Evolutionary conservation across 441 rosid species (phyloP), one percentile per base, ranked within the genome.

Genomic region (Brassica balearica): DNA sequence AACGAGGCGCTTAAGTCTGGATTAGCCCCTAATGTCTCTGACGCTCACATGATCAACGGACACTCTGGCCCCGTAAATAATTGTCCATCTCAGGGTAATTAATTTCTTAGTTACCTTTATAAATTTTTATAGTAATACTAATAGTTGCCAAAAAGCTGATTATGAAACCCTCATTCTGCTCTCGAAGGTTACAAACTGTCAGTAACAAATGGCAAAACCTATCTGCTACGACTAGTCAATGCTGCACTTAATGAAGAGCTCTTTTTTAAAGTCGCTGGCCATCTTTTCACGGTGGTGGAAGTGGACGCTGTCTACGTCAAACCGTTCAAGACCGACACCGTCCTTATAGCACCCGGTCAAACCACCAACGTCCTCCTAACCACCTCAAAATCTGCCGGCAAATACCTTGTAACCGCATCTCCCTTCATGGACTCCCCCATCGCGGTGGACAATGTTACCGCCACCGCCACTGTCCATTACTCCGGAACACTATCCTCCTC

Each of bases 221-320:
- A 92, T 82, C 23, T 96, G 80, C 84, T 96, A 7, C 89, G 99
- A 20, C 36, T 96, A 23, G 38, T 96, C 91, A 96, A 93, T 8
- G 97, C 99, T 81, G 97, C 98, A 75, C 92, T 96, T 79, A 93
- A 96, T 78, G 98, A 96, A 78, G 99, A 96, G 82, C 93, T 96
- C 9, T 96, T 96, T 82, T 96, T 95, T 87, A 91, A 92, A 74
- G 86, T 93, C 58, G 98, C 97, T 0, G 97, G 93, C 3, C 99
- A 95, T 84, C 81, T 77, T 70, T 85, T 95, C 70, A 95, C 94
- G 2, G 91, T 93, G 8, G 98, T 93, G 0, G 99, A 95, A 86
- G 92, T 92, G 19, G 99, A 95, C 59, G 98, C 99, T 41, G 70
- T 83, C 15, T 95, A 95, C 73, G 93, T 91, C 6, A 96, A 96